A percentile compares a stretch with the other conserved stretches of the same genome.
Evolutionary conservation across 139 green algal species (phyloP).

Genomic region (Zygnema circumcarinatum): DNA sequence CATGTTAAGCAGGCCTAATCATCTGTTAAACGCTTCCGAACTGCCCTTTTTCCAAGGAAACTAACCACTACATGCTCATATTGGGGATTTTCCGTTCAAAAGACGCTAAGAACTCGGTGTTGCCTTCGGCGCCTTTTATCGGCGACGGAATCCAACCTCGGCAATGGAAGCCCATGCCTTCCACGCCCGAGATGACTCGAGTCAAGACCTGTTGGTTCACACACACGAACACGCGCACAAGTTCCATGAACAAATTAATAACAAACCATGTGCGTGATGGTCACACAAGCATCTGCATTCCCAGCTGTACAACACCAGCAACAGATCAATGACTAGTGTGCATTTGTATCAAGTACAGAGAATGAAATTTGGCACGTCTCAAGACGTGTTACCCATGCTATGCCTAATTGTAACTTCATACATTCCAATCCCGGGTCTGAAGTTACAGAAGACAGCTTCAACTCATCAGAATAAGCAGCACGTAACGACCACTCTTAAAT

Average conservation of each 20-base stretch:
- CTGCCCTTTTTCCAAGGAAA: no score
- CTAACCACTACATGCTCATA: no score
- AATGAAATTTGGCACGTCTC: neutral
- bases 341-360: neutral
- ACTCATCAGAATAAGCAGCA: neutral
- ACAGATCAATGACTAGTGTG: no score
- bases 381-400: neutral
- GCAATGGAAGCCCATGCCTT: slow-evolving; percentile 38
- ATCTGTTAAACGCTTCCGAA: no score
- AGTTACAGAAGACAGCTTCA: slow-evolving; percentile 3
- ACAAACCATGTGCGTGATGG: neutral
- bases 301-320: no score
- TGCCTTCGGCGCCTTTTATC: slow-evolving; percentile 52
- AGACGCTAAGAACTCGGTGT: slow-evolving; percentile 44
- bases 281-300: slow-evolving; percentile 30
- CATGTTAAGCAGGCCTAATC: no score
- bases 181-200: slow-evolving; percentile 30
- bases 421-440: neutral
- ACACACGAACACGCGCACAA: slow-evolving; percentile 21
- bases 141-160: slow-evolving; percentile 38
- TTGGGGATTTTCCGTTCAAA: slow-evolving; percentile 28
- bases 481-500: no score
- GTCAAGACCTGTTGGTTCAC: slow-evolving; percentile 32
- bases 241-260: neutral
- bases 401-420: neutral